Evolutionary conservation across 352 stramenopile species (phyloP).

Genomic region (Blastocystis sp.): DNA sequence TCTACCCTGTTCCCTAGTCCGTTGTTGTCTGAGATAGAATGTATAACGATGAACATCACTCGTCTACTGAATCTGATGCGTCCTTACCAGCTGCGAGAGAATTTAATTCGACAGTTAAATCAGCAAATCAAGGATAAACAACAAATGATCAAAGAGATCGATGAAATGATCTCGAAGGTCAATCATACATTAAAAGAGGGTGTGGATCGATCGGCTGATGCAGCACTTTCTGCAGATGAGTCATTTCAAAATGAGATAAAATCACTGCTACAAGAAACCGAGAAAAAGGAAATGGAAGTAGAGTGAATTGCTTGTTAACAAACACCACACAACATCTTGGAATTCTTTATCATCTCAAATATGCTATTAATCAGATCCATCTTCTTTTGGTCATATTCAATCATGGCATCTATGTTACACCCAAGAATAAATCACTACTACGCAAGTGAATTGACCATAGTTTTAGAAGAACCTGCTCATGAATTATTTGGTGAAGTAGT

Average conservation of each 20-base stretch:
- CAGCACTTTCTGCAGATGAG: not conserved
- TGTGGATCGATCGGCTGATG: not conserved
- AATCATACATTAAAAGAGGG: not conserved
- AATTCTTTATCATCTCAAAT: not conserved
- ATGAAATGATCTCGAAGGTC: not conserved
- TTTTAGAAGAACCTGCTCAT: constrained; percentile 39
- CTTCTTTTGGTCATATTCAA: not conserved
- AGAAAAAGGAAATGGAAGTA: not conserved
- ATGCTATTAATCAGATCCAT: constrained; percentile 52
- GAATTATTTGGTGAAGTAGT: constrained; percentile 35
- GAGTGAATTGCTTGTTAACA: constrained; percentile 27
- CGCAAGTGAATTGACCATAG: constrained; percentile 22
- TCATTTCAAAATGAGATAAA: not conserved
- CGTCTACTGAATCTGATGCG: constrained; percentile 23
- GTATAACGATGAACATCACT: not conserved
- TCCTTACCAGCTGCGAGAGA: constrained; percentile 24
- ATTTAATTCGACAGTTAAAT: constrained; percentile 9
- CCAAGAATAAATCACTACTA: not conserved
- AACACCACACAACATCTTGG: not conserved
- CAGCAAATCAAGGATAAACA: constrained; percentile 22
- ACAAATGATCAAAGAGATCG: not conserved
- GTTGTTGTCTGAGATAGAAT: not conserved
- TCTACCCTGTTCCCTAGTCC: not conserved
- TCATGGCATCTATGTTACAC: not conserved
- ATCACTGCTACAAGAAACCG: not conserved